These are phyloP conservation scores for Chiua virens DNA, from an alignment of 768 basidiomycete genomes.

Conservation along the genomic window DNA sequence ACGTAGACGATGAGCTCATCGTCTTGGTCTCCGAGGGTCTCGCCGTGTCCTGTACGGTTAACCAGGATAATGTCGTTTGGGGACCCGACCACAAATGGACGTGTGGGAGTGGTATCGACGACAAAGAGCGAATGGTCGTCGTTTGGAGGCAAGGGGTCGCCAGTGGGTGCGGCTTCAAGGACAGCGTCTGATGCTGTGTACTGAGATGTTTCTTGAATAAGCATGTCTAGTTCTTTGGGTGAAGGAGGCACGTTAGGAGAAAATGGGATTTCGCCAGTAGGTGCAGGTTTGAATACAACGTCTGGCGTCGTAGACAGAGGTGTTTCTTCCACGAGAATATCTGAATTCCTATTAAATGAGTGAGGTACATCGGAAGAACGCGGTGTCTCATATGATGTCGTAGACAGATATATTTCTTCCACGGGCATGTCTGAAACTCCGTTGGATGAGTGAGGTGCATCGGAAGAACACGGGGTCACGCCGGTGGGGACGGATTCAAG, in stretches of 20 bases:
- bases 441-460: slow-evolving; percentile 6
- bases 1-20: slow-evolving; percentile 73
- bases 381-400: too few species aligned
- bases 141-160: not conserved
- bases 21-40: slow-evolving; percentile 19
- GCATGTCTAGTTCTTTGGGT: too few species aligned
- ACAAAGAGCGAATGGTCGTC: slow-evolving; percentile 23
- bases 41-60: slow-evolving; percentile 17
- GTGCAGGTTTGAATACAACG: not conserved
- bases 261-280: not conserved
- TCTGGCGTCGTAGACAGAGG: not conserved
- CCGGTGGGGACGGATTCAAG: not conserved
- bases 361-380: not conserved
- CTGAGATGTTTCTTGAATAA: too few species aligned
- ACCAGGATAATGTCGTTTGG: slow-evolving; percentile 24
- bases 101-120: slow-evolving; percentile 41
- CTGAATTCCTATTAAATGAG: too few species aligned
- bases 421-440: slow-evolving; percentile 6
- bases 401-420: not conserved
- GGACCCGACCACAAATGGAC: slow-evolving; percentile 1
- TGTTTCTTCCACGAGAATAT: not conserved
- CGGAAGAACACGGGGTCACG: not conserved
- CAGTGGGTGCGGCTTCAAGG: too few species aligned
- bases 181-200: too few species aligned
- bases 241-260: not conserved